Evolutionary conservation across 2,329 filamentous ascomycete genomes (phyloP).

Genomic region (Diaporthe citri): DNA sequence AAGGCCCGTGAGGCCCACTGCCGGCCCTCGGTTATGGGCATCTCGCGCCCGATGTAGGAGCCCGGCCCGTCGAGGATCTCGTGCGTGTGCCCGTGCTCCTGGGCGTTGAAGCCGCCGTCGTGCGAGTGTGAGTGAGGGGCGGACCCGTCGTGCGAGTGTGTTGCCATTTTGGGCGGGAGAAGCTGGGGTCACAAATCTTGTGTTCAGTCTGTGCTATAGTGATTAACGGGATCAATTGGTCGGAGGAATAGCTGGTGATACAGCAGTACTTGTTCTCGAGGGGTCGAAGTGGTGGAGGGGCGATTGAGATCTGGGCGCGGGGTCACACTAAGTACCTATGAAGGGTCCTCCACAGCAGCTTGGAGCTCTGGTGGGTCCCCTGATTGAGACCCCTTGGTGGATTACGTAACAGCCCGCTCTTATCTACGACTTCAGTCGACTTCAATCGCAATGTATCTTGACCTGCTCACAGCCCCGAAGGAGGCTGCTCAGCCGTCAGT

Average conservation of each 20-base stretch:
- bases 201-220: neutral
- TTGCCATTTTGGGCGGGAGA: slow-evolving; percentile 20
- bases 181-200: neutral
- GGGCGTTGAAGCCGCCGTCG: slow-evolving; percentile 61
- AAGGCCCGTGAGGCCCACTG: slow-evolving; percentile 92
- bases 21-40: slow-evolving; percentile 91
- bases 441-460: neutral
- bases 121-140: slow-evolving; percentile 65
- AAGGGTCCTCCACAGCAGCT: slow-evolving; percentile 22
- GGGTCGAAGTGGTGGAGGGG: neutral
- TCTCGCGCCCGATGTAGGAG: slow-evolving; percentile 89
- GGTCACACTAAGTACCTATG: neutral
- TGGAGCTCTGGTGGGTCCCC: slow-evolving; percentile 23
- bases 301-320: neutral
- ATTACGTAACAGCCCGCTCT: neutral
- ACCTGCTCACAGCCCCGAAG: neutral
- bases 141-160: slow-evolving; percentile 69
- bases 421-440: neutral
- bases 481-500: neutral
- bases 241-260: neutral
- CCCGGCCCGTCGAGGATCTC: slow-evolving; percentile 96
- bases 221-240: neutral
- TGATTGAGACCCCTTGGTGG: neutral
- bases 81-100: slow-evolving; percentile 92
- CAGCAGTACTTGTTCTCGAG: neutral